A percentile compares a stretch with the other conserved stretches of the same genome.
These are phyloP conservation scores for Citropsis articulata DNA, from an alignment of 345 rosid species.

Conservation along the genomic window DNA sequence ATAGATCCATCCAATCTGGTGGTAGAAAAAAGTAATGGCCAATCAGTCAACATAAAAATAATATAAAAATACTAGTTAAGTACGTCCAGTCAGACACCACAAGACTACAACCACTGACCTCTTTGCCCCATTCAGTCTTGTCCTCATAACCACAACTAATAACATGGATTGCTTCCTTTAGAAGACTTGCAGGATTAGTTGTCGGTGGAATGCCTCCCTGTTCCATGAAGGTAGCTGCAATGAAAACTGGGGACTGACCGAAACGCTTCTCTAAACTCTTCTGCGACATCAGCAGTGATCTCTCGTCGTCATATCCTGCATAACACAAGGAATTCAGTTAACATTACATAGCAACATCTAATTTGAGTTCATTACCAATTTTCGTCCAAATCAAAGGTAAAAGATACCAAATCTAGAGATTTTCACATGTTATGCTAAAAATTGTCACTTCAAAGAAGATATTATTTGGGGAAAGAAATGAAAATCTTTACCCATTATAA, in stretches of 20 bases:
- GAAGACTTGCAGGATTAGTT: conserved; percentile 90
- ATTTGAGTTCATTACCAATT: not conserved
- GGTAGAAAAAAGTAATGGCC: not conserved
- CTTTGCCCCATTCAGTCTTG: conserved; percentile 99
- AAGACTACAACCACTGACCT: conserved; percentile 45
- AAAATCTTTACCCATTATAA: not conserved
- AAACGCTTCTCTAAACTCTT: conserved; percentile 97
- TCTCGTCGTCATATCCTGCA: conserved; percentile 98
- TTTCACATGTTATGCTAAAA: not conserved
- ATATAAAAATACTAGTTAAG: not conserved
- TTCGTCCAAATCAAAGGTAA: conserved; percentile 4
- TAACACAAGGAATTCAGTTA: conserved; percentile 18
- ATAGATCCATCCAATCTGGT: conserved; percentile 97
- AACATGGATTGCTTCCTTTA: conserved; percentile 98
- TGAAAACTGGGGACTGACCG: conserved; percentile 98
- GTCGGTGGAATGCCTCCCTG: conserved; percentile 97
- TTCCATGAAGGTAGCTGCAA: conserved; percentile 98
- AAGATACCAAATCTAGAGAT: not conserved
- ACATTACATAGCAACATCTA: not conserved
- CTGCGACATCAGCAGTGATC: conserved; percentile 97
- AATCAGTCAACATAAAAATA: not conserved
- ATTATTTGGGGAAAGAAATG: not conserved
- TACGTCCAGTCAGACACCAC: not conserved
- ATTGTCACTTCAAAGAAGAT: conserved; percentile 2
- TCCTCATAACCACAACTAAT: conserved; percentile 99